Conservation (phyloP, 495 filamentous ascomycete genomes). For the Venustampulla echinocandica region DNA sequence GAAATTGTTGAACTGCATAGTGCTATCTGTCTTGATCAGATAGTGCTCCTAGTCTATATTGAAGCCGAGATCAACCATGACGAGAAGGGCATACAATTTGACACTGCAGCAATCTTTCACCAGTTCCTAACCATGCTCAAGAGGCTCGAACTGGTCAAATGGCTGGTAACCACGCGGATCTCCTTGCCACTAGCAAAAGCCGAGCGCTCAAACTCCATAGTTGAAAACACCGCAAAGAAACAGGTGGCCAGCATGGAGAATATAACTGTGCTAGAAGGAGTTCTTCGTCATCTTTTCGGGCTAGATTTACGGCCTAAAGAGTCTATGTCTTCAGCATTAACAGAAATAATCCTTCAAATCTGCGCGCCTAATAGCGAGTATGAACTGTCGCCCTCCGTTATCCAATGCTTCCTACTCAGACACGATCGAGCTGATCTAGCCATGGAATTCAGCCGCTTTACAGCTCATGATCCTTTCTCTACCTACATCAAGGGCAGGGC, state of each 20-base stretch:
- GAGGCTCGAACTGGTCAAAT: constrained; percentile 68
- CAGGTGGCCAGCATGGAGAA: constrained; percentile 30
- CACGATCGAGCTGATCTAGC: constrained; percentile 64
- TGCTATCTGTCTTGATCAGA: constrained; percentile 66
- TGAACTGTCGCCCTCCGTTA: constrained; percentile 39
- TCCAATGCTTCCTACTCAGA: constrained; percentile 64
- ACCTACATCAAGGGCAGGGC: constrained; percentile 82
- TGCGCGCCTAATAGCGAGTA: constrained; percentile 38
- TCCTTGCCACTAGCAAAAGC: constrained; percentile 30
- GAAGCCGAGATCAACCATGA: constrained; percentile 65
- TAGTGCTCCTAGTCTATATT: constrained; percentile 76
- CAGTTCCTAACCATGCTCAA: constrained; percentile 57
- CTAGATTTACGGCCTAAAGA: constrained; percentile 31
- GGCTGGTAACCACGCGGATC: constrained; percentile 60
- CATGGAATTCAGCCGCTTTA: constrained; percentile 63
- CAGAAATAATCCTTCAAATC: constrained; percentile 39
- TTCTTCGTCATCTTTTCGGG: constrained; percentile 41
- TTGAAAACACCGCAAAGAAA: constrained; percentile 26
- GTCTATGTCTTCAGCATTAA: constrained; percentile 43
- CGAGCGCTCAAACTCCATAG: constrained; percentile 25
- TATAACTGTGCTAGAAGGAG: constrained; percentile 42
- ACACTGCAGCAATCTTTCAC: constrained; percentile 57
- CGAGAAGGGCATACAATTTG: constrained; percentile 55
- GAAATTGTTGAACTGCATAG: constrained; percentile 64
- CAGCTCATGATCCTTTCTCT: constrained; percentile 58